Evolutionary conservation across 83 land plant genomes (phyloP).

Genomic region (Picea engelmannii): DNA sequence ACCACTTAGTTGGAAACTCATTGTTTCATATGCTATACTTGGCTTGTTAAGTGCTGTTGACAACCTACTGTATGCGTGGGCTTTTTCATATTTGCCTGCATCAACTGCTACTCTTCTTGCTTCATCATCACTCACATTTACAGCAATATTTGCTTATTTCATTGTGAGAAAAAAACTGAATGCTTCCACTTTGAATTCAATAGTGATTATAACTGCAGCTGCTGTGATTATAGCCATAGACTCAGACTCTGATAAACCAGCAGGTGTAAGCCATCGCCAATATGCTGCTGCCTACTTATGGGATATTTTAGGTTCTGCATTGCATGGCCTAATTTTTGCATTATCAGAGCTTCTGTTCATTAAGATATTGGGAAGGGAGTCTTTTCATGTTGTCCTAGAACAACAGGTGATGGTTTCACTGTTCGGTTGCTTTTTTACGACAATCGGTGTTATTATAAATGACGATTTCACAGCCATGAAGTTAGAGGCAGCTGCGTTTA

Average conservation of each 20-base stretch:
- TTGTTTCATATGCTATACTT: constrained; percentile 50
- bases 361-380: constrained; percentile 66
- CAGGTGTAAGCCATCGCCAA: constrained; percentile 34
- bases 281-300: constrained; percentile 64
- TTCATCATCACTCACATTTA: constrained; percentile 71
- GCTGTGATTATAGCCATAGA: constrained; percentile 68
- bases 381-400: constrained; percentile 86
- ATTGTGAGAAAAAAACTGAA: constrained; percentile 65
- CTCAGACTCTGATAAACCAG: constrained; percentile 65
- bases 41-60: constrained; percentile 88
- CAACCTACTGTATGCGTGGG: constrained; percentile 85
- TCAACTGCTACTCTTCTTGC: constrained; percentile 80
- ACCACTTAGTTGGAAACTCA: constrained; percentile 47
- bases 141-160: constrained; percentile 67
- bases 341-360: constrained; percentile 79
- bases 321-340: constrained; percentile 88
- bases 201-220: constrained; percentile 74
- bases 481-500: constrained; percentile 30
- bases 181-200: constrained; percentile 62
- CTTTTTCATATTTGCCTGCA: constrained; percentile 82
- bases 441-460: constrained; percentile 51
- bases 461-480: constrained; percentile 58
- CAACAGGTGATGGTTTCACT: constrained; percentile 80
- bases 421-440: constrained; percentile 67
- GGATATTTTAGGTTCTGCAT: constrained; percentile 77